phyloP scores from a whole-genome alignment of 2,329 filamentous ascomycete genomes.

The Epichloe hybrida region DNA sequence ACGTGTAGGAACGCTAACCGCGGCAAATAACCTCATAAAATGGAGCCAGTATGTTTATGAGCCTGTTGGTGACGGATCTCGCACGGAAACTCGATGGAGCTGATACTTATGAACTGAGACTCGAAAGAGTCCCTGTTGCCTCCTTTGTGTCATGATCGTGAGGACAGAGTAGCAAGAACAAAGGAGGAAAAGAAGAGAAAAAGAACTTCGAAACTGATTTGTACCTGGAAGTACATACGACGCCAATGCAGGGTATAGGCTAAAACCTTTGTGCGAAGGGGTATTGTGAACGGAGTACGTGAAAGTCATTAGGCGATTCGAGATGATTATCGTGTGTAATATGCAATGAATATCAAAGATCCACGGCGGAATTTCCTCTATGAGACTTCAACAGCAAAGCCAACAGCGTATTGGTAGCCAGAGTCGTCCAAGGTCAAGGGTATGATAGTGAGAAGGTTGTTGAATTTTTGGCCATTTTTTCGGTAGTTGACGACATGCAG shows the following conservation, averaged over 20 bases:
- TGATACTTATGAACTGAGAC: background rate
- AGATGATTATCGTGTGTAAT: background rate
- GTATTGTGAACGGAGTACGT: background rate
- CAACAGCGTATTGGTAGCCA: slow-evolving; percentile 60
- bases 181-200: background rate
- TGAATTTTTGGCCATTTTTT: slow-evolving; percentile 65
- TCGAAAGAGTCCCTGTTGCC: background rate
- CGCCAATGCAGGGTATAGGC: background rate
- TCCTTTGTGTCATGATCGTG: background rate
- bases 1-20: background rate
- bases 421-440: slow-evolving; percentile 56
- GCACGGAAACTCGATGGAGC: background rate
- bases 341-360: background rate
- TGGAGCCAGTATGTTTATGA: background rate
- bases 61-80: background rate
- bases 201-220: background rate
- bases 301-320: background rate
- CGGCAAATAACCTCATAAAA: background rate
- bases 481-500: slow-evolving; percentile 61
- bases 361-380: background rate
- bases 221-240: background rate
- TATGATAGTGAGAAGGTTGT: slow-evolving; percentile 73
- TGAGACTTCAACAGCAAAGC: slow-evolving; percentile 61
- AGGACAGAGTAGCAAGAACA: background rate
- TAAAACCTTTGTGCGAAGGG: background rate